phyloP scores from a whole-genome alignment of 345 rosid species.

The Nasturtium officinale region DNA sequence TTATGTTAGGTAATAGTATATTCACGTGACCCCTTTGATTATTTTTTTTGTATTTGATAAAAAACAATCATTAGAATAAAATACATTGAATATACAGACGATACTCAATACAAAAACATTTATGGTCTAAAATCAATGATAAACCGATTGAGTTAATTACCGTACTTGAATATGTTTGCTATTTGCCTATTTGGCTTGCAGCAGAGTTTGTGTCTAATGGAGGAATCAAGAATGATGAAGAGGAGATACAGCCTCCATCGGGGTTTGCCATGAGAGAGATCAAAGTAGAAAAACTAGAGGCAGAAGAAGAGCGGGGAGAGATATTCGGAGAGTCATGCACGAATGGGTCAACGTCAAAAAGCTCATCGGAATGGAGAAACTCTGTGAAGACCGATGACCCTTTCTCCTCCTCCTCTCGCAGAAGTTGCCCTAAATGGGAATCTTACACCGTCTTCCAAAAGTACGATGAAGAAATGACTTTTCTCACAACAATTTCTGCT shows the following conservation, averaged over 20 bases:
- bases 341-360: slow-evolving; percentile 89
- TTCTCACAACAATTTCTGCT: slow-evolving; percentile 73
- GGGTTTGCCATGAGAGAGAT: slow-evolving; percentile 36
- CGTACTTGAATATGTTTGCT: not conserved
- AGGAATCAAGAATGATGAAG: slow-evolving; percentile 12
- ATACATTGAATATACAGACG: not conserved
- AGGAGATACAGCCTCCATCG: slow-evolving; percentile 25
- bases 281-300: slow-evolving; percentile 45
- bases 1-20: slow-evolving; percentile 16
- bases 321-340: slow-evolving; percentile 86
- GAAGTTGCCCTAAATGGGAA: slow-evolving; percentile 98
- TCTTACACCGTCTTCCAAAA: slow-evolving; percentile 95
- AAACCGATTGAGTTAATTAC: slow-evolving; percentile 10
- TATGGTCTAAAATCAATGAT: not conserved
- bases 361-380: slow-evolving; percentile 99
- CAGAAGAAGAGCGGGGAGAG: slow-evolving; percentile 53
- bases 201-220: slow-evolving; percentile 15
- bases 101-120: not conserved
- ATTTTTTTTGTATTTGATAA: not conserved
- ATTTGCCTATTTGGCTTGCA: slow-evolving; percentile 1
- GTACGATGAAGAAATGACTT: slow-evolving; percentile 97
- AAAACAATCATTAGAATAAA: not conserved
- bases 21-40: slow-evolving; percentile 11
- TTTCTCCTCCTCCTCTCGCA: slow-evolving; percentile 85
- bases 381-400: slow-evolving; percentile 89